Base-by-base conservation (phyloP, 352 stramenopile species). In the Phytopythium oedochilum region DNA sequence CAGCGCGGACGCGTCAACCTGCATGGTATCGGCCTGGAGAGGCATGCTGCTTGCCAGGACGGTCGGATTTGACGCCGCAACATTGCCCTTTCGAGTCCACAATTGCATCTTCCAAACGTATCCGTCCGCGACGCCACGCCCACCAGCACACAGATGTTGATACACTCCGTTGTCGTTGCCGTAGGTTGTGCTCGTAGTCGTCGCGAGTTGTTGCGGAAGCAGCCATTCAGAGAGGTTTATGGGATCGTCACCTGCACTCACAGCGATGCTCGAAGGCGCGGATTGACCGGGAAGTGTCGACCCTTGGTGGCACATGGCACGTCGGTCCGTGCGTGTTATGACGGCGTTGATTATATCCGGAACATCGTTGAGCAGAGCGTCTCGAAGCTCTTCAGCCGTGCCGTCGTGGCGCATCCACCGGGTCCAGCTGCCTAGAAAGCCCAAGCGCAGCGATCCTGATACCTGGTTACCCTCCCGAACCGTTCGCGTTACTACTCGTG, bases 51-150 rank as follows among this genome's bases (percentile, higher is more conserved):
- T 67, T 4, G 51, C 51, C 1, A 62, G 63, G 3, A 75, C 78
- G 5, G 86, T 96, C 26, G 93, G 92, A 36, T 79, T 97, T 17
- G 67, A 79, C 0, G 84, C 71, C 43, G 82, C 75, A 1, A 78
- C 53, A 53, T 98, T 98, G 32, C 89, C 93, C 10, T 70, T 53
- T 9, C 77, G 63, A 1, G 94, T 97, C 65, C 86, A 96, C 25
- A 98, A 67, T 45, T 92, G 91, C 15, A 98, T 44, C 32, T 93
- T 96, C 92, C 94, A 98, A 17, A 87, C 83, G 35, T 95, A 85
- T 0, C 80, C 93, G 22, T 83, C 82, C 4, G 79, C 86, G 53
- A 74, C 70, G n/a, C 76, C 83, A 28, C 85, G 83, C 20, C 93
- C 93, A 57, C 86, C 63, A 9, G 69, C 47, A 54, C 96, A 98